These are phyloP conservation scores for Candida cerambycidarum DNA, from an alignment of 805 yeast species.

Conservation along the genomic window DNA sequence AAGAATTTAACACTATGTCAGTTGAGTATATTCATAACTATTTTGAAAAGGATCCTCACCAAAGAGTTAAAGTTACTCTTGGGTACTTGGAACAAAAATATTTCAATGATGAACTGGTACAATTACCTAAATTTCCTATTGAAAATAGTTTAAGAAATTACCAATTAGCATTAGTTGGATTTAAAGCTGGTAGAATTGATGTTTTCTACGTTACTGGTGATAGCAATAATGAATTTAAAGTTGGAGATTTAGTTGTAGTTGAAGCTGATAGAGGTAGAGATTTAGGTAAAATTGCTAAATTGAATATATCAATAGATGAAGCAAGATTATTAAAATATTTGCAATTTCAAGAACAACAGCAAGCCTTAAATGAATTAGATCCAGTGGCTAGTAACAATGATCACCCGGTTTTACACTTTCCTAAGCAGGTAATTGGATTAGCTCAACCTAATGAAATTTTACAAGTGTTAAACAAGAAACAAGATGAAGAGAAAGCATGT, in stretches of 20 bases:
- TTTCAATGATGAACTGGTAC: conserved; percentile 32
- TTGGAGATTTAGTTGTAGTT: conserved; percentile 73
- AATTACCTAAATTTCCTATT: conserved; percentile 36
- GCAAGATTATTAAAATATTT: conserved; percentile 65
- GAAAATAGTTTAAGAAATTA: conserved; percentile 35
- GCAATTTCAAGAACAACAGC: conserved; percentile 72
- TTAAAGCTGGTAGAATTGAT: conserved; percentile 78
- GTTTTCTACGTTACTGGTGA: conserved; percentile 60
- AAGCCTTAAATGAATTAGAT: conserved; percentile 47
- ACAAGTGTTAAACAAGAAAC: conserved; percentile 55
- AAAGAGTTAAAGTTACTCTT: conserved; percentile 37
- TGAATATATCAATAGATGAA: conserved; percentile 60
- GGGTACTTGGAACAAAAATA: conserved; percentile 27
- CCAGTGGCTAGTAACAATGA: not conserved
- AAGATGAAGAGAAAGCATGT: conserved; percentile 71
- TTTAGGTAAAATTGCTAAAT: conserved; percentile 62
- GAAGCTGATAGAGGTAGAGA: conserved; percentile 85
- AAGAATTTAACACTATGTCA: conserved; percentile 9
- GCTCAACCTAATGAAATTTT: conserved; percentile 63
- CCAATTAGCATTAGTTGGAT: conserved; percentile 62
- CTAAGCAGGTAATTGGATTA: conserved; percentile 63
- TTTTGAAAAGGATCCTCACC: conserved; percentile 38
- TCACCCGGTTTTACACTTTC: conserved; percentile 51
- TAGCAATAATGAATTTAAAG: conserved; percentile 24
- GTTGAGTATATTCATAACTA: conserved; percentile 29